phyloP scores from a whole-genome alignment of 2,329 filamentous ascomycete species.

The Aspergillus puulaauensis region DNA sequence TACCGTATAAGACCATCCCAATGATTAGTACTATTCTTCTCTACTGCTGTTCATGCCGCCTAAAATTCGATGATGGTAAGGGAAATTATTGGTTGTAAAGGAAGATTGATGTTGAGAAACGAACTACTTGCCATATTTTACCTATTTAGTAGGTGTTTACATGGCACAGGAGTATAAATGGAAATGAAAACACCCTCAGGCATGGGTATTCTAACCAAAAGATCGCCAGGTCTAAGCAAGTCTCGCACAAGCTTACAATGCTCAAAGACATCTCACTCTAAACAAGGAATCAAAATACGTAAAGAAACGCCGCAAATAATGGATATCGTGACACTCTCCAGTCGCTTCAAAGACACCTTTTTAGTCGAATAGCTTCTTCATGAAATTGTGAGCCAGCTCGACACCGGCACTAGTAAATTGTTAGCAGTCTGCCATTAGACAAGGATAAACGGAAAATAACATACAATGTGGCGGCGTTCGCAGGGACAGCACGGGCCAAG shows the following conservation, averaged over 20 bases:
- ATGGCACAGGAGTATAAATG: no score
- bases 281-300: neutral
- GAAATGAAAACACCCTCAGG: neutral
- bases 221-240: conserved; percentile 10
- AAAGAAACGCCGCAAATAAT: conserved; percentile 10
- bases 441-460: conserved; percentile 16
- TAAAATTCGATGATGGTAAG: no score
- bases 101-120: no score
- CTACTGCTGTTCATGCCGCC: no score
- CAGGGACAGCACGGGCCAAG: conserved; percentile 86
- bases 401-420: conserved; percentile 42
- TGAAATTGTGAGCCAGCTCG: conserved; percentile 51
- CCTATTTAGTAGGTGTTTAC: neutral
- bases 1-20: no score
- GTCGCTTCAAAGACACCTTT: neutral
- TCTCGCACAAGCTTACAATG: conserved; percentile 13
- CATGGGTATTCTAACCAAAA: neutral
- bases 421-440: neutral
- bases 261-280: conserved; percentile 11
- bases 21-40: no score
- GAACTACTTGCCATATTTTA: neutral
- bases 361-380: conserved; percentile 46
- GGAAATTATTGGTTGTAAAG: no score
- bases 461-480: conserved; percentile 90
- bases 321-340: conserved; percentile 9